Evolutionary conservation across 768 basidiomycete genomes (phyloP).

Genomic region (Amanita exitialis): DNA sequence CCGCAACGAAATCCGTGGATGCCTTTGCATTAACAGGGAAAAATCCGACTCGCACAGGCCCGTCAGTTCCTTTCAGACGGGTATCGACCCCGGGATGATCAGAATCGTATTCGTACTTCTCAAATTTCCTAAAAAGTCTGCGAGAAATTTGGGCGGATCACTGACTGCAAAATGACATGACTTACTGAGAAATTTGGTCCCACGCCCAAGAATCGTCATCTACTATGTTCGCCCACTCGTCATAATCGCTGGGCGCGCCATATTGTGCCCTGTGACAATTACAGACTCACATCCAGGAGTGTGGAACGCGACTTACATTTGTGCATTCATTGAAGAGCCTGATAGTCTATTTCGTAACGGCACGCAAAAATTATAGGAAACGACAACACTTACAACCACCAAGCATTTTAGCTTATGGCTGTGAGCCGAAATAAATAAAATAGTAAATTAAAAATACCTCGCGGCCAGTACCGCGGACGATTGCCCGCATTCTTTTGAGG

Average conservation of each 20-base stretch:
- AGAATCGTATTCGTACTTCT: conserved; percentile 42
- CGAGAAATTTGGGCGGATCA: background rate
- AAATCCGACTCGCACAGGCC: conserved; percentile 54
- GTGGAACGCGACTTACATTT: conserved; percentile 21
- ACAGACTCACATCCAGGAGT: background rate
- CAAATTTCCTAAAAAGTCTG: conserved; percentile 65
- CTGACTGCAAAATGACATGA: conserved; percentile 5
- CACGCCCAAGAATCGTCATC: conserved; percentile 56
- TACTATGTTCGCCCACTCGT: conserved; percentile 49
- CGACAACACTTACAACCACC: conserved; percentile 49
- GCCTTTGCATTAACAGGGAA: conserved; percentile 34
- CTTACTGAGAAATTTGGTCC: conserved; percentile 39
- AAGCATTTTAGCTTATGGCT: conserved; percentile 43
- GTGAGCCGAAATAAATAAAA: background rate
- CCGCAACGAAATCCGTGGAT: conserved; percentile 43
- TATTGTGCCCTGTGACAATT: conserved; percentile 40
- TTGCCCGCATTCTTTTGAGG: conserved; percentile 39
- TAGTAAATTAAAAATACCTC: conserved; percentile 34
- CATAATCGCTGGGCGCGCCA: conserved; percentile 62
- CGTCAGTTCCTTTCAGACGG: conserved; percentile 35
- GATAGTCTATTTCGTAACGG: background rate
- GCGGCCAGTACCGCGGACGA: conserved; percentile 45
- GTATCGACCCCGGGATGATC: conserved; percentile 42
- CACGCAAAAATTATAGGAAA: background rate
- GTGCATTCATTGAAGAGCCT: conserved; percentile 60